Conservation (phyloP, 805 yeast species). For the Yarrowia sp. region DNA sequence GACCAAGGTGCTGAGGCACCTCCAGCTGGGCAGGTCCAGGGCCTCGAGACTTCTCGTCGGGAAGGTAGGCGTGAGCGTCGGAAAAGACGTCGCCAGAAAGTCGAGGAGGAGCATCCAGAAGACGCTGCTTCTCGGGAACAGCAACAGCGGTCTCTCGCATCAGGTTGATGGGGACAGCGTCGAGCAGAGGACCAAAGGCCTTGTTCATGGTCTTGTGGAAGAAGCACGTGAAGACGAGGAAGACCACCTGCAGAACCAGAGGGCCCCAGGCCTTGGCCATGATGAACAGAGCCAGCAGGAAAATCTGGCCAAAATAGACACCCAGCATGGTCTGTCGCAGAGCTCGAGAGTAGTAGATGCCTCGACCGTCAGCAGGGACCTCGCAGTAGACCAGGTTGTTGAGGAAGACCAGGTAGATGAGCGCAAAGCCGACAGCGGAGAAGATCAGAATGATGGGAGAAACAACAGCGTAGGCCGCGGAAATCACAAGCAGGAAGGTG, state of each 20-base stretch:
- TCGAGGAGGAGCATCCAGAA: constrained; percentile 18
- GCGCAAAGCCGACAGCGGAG: constrained; percentile 63
- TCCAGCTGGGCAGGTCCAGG: neutral
- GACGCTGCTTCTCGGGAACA: neutral
- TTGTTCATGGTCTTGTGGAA: constrained; percentile 60
- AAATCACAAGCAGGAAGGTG: constrained; percentile 70
- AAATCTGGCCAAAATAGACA: constrained; percentile 79
- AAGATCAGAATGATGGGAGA: constrained; percentile 82
- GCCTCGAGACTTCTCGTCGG: neutral
- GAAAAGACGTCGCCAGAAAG: constrained; percentile 22
- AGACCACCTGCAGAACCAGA: constrained; percentile 67
- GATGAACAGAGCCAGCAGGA: constrained; percentile 79
- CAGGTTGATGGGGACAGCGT: constrained; percentile 41
- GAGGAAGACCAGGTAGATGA: constrained; percentile 72
- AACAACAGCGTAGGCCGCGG: constrained; percentile 73
- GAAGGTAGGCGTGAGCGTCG: constrained; percentile 19
- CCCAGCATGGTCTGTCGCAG: constrained; percentile 86
- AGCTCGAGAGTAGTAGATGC: constrained; percentile 83
- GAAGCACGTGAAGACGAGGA: constrained; percentile 63
- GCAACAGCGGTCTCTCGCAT: constrained; percentile 26
- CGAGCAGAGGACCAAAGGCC: constrained; percentile 64
- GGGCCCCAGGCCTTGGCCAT: constrained; percentile 98
- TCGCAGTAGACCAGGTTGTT: constrained; percentile 74
- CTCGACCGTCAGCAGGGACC: constrained; percentile 70
- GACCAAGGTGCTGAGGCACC: neutral